Evolutionary conservation across 495 filamentous ascomycete species (phyloP).

Genomic region (Tuber magnatum): DNA sequence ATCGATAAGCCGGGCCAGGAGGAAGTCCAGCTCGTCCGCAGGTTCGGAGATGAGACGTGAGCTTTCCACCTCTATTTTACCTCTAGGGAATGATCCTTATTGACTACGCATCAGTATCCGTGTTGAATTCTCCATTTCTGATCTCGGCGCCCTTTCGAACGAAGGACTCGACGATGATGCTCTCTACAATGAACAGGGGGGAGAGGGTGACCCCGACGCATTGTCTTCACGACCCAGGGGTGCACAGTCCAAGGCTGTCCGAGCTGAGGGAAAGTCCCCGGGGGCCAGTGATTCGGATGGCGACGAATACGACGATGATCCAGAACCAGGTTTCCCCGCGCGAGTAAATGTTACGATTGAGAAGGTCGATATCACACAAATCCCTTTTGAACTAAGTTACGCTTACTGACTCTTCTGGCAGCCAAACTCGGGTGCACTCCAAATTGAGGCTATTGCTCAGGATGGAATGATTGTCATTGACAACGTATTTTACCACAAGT

Average conservation of each 20-base stretch:
- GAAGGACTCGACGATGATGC: slow-evolving; percentile 47
- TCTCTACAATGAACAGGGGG: slow-evolving; percentile 36
- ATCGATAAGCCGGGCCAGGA: slow-evolving; percentile 74
- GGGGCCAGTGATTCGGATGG: slow-evolving; percentile 29
- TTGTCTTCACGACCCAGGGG: slow-evolving; percentile 46
- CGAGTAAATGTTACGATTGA: slow-evolving; percentile 80
- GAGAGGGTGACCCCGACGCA: slow-evolving; percentile 43
- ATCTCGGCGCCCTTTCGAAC: slow-evolving; percentile 67
- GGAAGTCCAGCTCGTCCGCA: slow-evolving; percentile 75
- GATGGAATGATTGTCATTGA: slow-evolving; percentile 84
- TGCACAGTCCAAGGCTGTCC: slow-evolving; percentile 50
- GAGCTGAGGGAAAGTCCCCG: slow-evolving; percentile 41
- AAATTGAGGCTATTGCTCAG: slow-evolving; percentile 78
- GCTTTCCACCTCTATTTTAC: slow-evolving; percentile 31
- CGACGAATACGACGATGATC: slow-evolving; percentile 44
- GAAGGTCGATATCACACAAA: slow-evolving; percentile 52
- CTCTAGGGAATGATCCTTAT: neutral
- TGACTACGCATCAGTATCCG: slow-evolving; percentile 59
- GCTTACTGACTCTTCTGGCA: slow-evolving; percentile 18
- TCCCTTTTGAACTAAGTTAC: neutral
- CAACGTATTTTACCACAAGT: slow-evolving; percentile 78
- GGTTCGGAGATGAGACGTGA: slow-evolving; percentile 81
- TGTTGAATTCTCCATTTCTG: slow-evolving; percentile 86
- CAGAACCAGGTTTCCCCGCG: slow-evolving; percentile 63
- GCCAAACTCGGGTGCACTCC: slow-evolving; percentile 60